Evolutionary conservation across 768 basidiomycete species (phyloP), one percentile per base, ranked within the genome.

Genomic region (Pisolithus orientalis): DNA sequence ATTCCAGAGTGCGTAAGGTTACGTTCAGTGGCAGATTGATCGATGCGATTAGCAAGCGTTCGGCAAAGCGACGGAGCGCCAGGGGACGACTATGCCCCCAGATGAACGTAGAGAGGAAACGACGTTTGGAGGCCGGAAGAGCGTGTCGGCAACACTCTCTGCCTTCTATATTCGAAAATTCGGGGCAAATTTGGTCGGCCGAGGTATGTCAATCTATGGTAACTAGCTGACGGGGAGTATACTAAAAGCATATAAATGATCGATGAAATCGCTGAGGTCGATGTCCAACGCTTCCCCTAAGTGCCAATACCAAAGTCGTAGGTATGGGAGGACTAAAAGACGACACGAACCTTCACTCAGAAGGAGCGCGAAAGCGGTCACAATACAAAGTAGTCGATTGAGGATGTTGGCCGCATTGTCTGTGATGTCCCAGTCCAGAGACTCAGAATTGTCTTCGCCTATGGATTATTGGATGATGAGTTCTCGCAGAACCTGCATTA

Each of bases 241-340:
- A 57, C 94, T 78, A 21, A 21, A 21, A 21, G 82, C 75, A 73
- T 95, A 98, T 8, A 99, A 79, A 21, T 82, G 79, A 47, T 84
- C 80, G 65, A 91, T 79, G 65, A 99, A 97, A 61, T 94, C 95
- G 62, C 74, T 78, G 50, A 45, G 78, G 75, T 98, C 96, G 64
- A 99, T 90, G 62, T 93, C 93, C 59, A 99, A 78, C 16, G 95
- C 92, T 72, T 99, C 96, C 53, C 94, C 93, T 95, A 16, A 6
- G n/a, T 4, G 7, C 21, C 16, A 48, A 45, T 44, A 40, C 29
- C 39, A 51, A 24, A 47, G 43, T 59, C 27, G 55, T 6, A 47
- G 25, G 6, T 9, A 53, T 52, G 38, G 51, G 43, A 55, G 53
- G 55, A 50, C 16, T 28, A 34, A 51, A 43, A 42, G 16, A 45